Evolutionary conservation across 2,329 filamentous ascomycete species (phyloP), one percentile per base, ranked within the genome.

Genomic region (Phoma sp.): DNA sequence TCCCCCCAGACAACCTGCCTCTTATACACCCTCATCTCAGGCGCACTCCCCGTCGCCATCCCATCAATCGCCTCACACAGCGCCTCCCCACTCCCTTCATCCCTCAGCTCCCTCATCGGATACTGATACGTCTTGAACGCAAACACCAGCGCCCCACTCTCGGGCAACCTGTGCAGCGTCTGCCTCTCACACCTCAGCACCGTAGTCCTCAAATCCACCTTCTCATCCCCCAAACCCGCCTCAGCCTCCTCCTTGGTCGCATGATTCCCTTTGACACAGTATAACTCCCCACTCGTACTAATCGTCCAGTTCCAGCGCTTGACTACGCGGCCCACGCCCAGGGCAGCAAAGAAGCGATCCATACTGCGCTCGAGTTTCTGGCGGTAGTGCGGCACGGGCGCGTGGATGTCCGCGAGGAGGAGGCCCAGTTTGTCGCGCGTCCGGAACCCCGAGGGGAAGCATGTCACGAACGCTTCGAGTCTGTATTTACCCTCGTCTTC

Each of bases 71-170:
- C 85, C 32, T 70, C 60, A 0, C 81, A 83, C 47, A 88, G 65
- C 7, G 78, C 79, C 62, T 82, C 79, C 0, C 80, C 84, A 66
- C 67, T 68, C 0, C 84, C 85, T 55, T 87, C 84, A 4, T 78
- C 78, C 63, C 83, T 85, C 40, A 88, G 72, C 45, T 84, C 77
- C 35, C 62, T 61, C 7, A 88, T 67, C 1, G 79, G 78, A 68
- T 88, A 87, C 52, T 79, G 73, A 68, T 86, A 88, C 13, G 86
- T 88, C 62, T 87, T 86, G 68, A 87, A 84, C 0, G 77, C 79
- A 71, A 88, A 88, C 0, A 87, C 78, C 18, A 88, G 44, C 7
- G 83, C 84, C 47, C 77, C 75, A 0, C 78, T 82, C 42, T 71
- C 59, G 4, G 83, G 83, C 24, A 88, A 67, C 1, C 86, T 78